Conservation (phyloP, 1,284 basidiomycete genomes). For the Ganoderma leucocontextum region DNA sequence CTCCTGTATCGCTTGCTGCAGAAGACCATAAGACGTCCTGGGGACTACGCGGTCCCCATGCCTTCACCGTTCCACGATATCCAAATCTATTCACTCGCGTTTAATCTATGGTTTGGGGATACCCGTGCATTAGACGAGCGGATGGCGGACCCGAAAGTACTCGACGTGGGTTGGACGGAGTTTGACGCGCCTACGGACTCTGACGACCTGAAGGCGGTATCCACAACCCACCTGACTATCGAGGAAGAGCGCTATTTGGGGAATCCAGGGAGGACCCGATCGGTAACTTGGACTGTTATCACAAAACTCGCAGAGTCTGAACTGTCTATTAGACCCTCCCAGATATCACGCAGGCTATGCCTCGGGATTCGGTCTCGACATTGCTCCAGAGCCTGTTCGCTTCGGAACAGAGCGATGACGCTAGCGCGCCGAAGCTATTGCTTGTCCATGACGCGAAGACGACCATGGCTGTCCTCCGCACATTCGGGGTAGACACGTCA, state of each 20-base stretch:
- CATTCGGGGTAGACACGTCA: constrained; percentile 37
- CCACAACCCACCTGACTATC: constrained; percentile 37
- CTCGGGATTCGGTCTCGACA: constrained; percentile 14
- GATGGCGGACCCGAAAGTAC: constrained; percentile 38
- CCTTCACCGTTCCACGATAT: constrained; percentile 34
- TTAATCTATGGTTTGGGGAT: constrained; percentile 42
- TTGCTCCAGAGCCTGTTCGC: constrained; percentile 33
- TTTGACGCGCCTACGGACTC: constrained; percentile 33
- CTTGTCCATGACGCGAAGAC: constrained; percentile 40
- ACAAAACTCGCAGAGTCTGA: background rate
- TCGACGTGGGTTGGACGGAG: constrained; percentile 45
- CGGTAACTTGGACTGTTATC: constrained; percentile 22
- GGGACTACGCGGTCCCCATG: constrained; percentile 34
- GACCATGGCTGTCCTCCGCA: constrained; percentile 32
- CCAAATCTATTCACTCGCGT: constrained; percentile 40
- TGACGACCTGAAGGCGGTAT: constrained; percentile 27
- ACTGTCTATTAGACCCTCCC: constrained; percentile 18
- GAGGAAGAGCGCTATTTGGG: constrained; percentile 37
- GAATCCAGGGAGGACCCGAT: constrained; percentile 35
- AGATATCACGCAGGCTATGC: constrained; percentile 22
- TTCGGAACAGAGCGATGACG: constrained; percentile 8
- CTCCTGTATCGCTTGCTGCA: constrained; percentile 32
- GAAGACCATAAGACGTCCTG: constrained; percentile 20
- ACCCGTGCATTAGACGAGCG: constrained; percentile 32
- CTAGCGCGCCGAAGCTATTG: constrained; percentile 34